Percentiles rank a stretch among this genome's conserved stretches.
Evolutionary conservation across 306 rosid species (phyloP).

Genomic region (Cercis canadensis): DNA sequence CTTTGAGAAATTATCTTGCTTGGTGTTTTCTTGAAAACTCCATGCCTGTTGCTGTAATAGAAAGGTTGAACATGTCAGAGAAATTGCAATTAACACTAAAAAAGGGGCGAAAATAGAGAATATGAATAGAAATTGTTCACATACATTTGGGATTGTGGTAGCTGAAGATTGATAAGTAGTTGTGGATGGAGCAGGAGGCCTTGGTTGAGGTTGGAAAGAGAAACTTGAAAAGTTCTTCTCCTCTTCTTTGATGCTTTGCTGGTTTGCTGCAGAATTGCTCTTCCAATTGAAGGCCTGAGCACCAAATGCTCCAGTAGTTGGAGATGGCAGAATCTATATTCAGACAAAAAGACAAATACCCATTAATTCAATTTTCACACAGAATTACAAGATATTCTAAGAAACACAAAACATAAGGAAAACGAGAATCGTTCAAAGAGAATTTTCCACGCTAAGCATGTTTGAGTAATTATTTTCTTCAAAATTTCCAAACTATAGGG

Average conservation of each 20-base stretch:
- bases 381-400: constrained; percentile 1
- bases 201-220: constrained; percentile 68
- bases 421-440: not conserved
- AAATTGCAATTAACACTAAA: not conserved
- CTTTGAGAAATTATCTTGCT: constrained; percentile 52
- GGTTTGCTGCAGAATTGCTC: constrained; percentile 48
- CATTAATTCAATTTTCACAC: constrained; percentile 17
- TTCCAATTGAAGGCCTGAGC: constrained; percentile 66
- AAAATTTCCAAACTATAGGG: constrained; percentile 18
- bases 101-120: not conserved
- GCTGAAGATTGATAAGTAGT: constrained; percentile 59
- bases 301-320: constrained; percentile 81
- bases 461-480: not conserved
- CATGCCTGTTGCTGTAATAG: constrained; percentile 54
- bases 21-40: constrained; percentile 61
- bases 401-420: constrained; percentile 14
- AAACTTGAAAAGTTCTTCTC: constrained; percentile 56
- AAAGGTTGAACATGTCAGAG: constrained; percentile 9
- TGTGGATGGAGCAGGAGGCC: constrained; percentile 54
- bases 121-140: constrained; percentile 28
- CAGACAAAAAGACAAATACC: constrained; percentile 3
- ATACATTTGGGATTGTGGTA: constrained; percentile 48
- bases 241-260: constrained; percentile 64
- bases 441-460: not conserved
- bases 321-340: constrained; percentile 72